These are phyloP conservation scores for Zygosaccharomyces bisporus DNA, from an alignment of 805 yeast species.

Conservation along the genomic window DNA sequence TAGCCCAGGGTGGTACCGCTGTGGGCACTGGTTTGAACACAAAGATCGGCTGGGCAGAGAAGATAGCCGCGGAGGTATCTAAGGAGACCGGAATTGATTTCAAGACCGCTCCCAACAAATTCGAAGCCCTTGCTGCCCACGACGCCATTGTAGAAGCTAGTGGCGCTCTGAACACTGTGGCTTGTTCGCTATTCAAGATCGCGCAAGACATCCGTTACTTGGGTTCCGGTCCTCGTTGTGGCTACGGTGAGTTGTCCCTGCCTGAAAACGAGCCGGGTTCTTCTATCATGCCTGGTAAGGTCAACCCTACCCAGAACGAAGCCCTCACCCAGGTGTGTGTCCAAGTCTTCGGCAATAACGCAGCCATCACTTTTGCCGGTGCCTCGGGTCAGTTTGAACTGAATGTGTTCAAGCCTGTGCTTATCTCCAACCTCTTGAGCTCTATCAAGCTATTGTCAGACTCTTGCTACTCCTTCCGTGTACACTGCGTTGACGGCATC, in stretches of 20 bases:
- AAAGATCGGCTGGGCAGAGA: slow-evolving; percentile 79
- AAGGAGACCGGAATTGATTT: slow-evolving; percentile 84
- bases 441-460: slow-evolving; percentile 88
- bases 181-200: slow-evolving; percentile 89
- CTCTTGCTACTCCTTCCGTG: slow-evolving; percentile 84
- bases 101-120: slow-evolving; percentile 96
- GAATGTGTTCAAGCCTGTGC: slow-evolving; percentile 95
- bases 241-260: slow-evolving; percentile 90
- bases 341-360: slow-evolving; percentile 95
- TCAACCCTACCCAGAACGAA: slow-evolving; percentile 98
- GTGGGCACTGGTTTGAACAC: slow-evolving; percentile 99
- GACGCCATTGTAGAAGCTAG: slow-evolving; percentile 97
- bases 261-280: slow-evolving; percentile 99
- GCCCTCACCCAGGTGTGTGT: slow-evolving; percentile 97
- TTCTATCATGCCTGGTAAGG: slow-evolving; percentile 99
- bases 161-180: slow-evolving; percentile 94
- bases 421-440: slow-evolving; percentile 85
- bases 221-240: slow-evolving; percentile 99
- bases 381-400: slow-evolving; percentile 98
- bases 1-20: slow-evolving; percentile 99
- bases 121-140: slow-evolving; percentile 98
- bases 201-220: slow-evolving; percentile 97
- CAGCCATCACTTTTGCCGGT: slow-evolving; percentile 94
- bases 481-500: slow-evolving; percentile 93
- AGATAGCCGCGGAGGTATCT: slow-evolving; percentile 82